Evolutionary conservation across 768 basidiomycete genomes (phyloP).

Genomic region (Asterophora parasitica): DNA sequence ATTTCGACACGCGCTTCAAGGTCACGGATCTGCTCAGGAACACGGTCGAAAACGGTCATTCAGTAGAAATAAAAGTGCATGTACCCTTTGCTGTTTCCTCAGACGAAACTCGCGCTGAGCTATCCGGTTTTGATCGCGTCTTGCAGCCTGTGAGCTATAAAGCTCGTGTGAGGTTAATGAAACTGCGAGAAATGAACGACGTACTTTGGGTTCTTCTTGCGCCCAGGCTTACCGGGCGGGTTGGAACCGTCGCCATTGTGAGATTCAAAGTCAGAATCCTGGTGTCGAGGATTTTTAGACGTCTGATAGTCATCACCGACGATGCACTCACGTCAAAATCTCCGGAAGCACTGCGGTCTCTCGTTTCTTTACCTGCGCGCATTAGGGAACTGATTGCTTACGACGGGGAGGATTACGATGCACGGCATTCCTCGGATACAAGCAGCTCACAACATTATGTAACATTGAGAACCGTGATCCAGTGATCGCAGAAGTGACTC

Average conservation of each 20-base stretch:
- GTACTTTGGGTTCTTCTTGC: constrained; percentile 90
- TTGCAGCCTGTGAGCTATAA: constrained; percentile 77
- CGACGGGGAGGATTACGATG: constrained; percentile 42
- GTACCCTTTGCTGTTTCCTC: constrained; percentile 82
- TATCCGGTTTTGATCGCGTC: constrained; percentile 86
- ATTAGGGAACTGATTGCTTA: constrained; percentile 38
- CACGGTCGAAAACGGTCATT: not conserved
- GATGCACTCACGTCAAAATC: constrained; percentile 46
- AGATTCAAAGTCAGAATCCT: constrained; percentile 72
- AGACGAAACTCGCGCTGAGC: constrained; percentile 92
- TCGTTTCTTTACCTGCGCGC: constrained; percentile 41
- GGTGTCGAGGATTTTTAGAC: constrained; percentile 5
- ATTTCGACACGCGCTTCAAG: constrained; percentile 95
- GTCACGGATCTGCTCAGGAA: constrained; percentile 74
- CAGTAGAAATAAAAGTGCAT: constrained; percentile 14
- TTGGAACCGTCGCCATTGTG: constrained; percentile 34
- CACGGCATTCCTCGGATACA: constrained; percentile 9
- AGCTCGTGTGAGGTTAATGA: constrained; percentile 4
- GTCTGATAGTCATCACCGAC: not conserved
- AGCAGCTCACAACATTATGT: constrained; percentile 9
- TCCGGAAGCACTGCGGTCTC: constrained; percentile 63
- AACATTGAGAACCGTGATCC: not conserved
- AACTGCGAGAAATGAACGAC: constrained; percentile 20
- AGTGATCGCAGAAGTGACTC: no score
- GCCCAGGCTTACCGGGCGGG: constrained; percentile 60